phyloP scores from a whole-genome alignment of 2,329 filamentous ascomycete species.

The Exophiala calicioides region DNA sequence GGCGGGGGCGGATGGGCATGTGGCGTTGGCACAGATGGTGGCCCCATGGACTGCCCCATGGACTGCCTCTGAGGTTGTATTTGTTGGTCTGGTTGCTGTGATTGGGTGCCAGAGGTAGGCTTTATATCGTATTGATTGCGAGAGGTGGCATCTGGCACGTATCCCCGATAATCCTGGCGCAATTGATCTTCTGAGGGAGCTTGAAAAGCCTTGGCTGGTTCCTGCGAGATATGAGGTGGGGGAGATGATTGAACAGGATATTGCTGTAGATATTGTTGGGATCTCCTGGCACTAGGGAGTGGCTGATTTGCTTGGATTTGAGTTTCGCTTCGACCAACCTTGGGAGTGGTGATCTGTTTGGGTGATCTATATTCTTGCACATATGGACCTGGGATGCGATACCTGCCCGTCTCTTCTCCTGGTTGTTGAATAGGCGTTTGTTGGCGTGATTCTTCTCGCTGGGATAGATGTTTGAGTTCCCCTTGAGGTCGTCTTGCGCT shows the following conservation, averaged over 20 bases:
- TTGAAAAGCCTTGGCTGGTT: conserved; percentile 1
- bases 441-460: conserved; percentile 12
- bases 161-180: neutral
- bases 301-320: conserved; percentile 18
- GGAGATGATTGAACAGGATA: conserved; percentile 7
- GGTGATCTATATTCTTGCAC: conserved; percentile 29
- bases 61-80: conserved; percentile 13
- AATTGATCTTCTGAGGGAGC: neutral
- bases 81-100: neutral
- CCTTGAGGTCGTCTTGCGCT: conserved; percentile 25
- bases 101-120: conserved; percentile 1
- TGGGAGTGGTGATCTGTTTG: conserved; percentile 22
- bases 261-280: conserved; percentile 12
- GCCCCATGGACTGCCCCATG: conserved; percentile 10
- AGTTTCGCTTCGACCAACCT: conserved; percentile 16
- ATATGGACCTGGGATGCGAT: conserved; percentile 33
- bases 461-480: conserved; percentile 18
- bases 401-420: conserved; percentile 17
- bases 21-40: neutral
- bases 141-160: neutral
- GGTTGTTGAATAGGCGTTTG: conserved; percentile 1
- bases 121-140: conserved; percentile 14
- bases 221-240: conserved; percentile 3
- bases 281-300: conserved; percentile 18
- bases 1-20: conserved; percentile 1